Conservation (phyloP, 2,329 filamentous ascomycete genomes). For the Ascochyta rabiei region DNA sequence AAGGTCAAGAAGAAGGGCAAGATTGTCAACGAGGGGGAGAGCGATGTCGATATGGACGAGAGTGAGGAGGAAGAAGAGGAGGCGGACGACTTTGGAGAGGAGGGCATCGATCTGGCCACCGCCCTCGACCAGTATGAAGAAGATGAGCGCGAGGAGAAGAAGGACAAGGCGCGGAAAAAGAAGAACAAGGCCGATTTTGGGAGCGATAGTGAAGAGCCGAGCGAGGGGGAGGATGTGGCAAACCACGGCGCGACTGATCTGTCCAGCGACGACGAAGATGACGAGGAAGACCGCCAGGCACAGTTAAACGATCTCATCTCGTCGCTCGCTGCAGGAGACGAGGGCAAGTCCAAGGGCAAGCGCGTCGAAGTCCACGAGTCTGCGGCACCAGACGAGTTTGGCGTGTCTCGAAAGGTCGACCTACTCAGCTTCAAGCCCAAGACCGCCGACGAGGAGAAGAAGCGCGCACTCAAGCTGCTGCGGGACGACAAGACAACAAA, state of each 20-base stretch:
- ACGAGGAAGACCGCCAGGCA: constrained; percentile 61
- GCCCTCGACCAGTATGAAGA: constrained; percentile 61
- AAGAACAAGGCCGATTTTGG: constrained; percentile 51
- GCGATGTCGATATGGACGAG: constrained; percentile 58
- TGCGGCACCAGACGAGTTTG: constrained; percentile 65
- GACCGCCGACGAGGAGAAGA: constrained; percentile 75
- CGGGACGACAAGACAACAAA: constrained; percentile 67
- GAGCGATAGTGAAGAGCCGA: constrained; percentile 60
- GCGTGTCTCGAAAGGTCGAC: constrained; percentile 70
- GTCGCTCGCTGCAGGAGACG: constrained; percentile 60
- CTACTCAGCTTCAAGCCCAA: constrained; percentile 76
- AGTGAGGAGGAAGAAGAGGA: constrained; percentile 51
- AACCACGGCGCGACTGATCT: constrained; percentile 58
- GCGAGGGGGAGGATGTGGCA: constrained; percentile 53
- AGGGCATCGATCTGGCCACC: constrained; percentile 67
- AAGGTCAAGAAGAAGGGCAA: constrained; percentile 53
- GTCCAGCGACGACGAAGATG: constrained; percentile 53
- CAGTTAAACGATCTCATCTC: constrained; percentile 73
- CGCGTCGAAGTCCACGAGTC: constrained; percentile 61
- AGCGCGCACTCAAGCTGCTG: constrained; percentile 79
- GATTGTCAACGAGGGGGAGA: constrained; percentile 34
- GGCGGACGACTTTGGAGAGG: constrained; percentile 64
- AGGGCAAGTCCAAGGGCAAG: constrained; percentile 40
- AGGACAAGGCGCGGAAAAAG: constrained; percentile 38
- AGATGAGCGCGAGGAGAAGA: constrained; percentile 39